Evolutionary conservation across 2,329 filamentous ascomycete species (phyloP), one percentile per base, ranked within the genome.

Genomic region (Clonostachys solani): DNA sequence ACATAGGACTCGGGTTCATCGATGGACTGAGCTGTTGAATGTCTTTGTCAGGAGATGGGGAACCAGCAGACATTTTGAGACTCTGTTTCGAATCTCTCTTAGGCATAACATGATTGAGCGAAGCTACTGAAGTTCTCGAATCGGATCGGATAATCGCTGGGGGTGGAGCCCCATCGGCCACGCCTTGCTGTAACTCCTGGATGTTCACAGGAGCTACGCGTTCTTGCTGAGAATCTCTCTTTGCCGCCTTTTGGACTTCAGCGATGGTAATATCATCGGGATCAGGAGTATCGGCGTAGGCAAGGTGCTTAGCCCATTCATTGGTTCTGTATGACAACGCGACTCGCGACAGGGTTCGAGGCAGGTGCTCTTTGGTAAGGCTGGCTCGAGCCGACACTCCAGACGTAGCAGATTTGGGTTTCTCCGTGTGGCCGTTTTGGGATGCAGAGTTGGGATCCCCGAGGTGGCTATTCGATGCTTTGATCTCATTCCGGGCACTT

Each of bases 291-390:
- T 96, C 92, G 7, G 92, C 91, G 40, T 79, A 72, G 52, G 84
- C 83, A 12, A 96, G 74, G 63, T 96, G 90, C 63, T 96, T 96
- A 0, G 91, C 90, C 92, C 92, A 97, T 67, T 97, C 92, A 54
- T 95, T 95, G 2, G 91, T 96, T 48, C 92, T 82, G 60, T 94
- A 95, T 0, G 87, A 88, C 62, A 89, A 73, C 2, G 91, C 86
- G 9, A 95, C 80, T 50, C 81, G 85, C 2, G 91, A 94, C 34
- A 91, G 66, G 12, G 82, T 81, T n/a, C 75, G 71, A 1, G 89
- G 88, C 10, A 95, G 75, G 12, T 75, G 75, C 5, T 83, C 81
- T 52, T 75, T 77, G 6, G 77, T 83, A 49, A 87, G 63, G 42
- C 68, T 78, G 15, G 64, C 65, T 8, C 69, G 63, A 13, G 68